These are phyloP conservation scores for Pezicula radicicola DNA, from an alignment of 2,329 filamentous ascomycete genomes.

Conservation along the genomic window DNA sequence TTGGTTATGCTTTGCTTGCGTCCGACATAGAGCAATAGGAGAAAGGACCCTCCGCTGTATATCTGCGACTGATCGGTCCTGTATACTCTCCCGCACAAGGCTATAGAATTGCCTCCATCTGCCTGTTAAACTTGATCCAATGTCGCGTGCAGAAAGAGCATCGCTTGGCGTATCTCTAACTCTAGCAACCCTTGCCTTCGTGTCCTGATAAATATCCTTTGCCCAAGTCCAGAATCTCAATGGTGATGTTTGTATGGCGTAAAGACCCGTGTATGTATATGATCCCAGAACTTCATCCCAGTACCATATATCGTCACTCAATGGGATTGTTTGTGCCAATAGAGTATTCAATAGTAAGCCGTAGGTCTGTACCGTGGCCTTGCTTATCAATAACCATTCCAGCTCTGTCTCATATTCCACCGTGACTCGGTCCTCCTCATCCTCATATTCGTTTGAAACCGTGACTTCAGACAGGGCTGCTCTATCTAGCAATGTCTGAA, in stretches of 20 bases:
- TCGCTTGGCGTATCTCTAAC: slow-evolving; percentile 23
- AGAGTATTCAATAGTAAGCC: slow-evolving; percentile 75
- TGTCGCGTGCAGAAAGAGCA: slow-evolving; percentile 17
- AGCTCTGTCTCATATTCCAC: slow-evolving; percentile 70
- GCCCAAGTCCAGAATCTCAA: slow-evolving; percentile 70
- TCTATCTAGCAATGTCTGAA: slow-evolving; percentile 60
- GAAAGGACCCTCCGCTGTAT: slow-evolving; percentile 72
- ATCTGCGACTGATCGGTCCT: slow-evolving; percentile 67
- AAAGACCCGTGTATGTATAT: slow-evolving; percentile 74
- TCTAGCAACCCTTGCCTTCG: slow-evolving; percentile 22
- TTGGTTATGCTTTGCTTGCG: slow-evolving; percentile 74
- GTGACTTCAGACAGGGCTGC: slow-evolving; percentile 50
- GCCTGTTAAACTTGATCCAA: slow-evolving; percentile 37
- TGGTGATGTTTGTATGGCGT: slow-evolving; percentile 84
- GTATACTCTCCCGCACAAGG: slow-evolving; percentile 73
- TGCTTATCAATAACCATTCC: slow-evolving; percentile 87
- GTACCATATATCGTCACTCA: slow-evolving; percentile 89
- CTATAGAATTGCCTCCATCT: slow-evolving; percentile 73
- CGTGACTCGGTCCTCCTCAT: slow-evolving; percentile 29
- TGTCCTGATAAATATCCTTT: slow-evolving; percentile 65
- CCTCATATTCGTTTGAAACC: slow-evolving; percentile 26
- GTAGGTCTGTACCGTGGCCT: slow-evolving; percentile 88
- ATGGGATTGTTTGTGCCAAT: slow-evolving; percentile 75
- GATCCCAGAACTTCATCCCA: slow-evolving; percentile 89
- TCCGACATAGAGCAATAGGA: slow-evolving; percentile 71